These are phyloP conservation scores for Dothistroma pini DNA, from an alignment of 2,329 filamentous ascomycete genomes.

Conservation along the genomic window DNA sequence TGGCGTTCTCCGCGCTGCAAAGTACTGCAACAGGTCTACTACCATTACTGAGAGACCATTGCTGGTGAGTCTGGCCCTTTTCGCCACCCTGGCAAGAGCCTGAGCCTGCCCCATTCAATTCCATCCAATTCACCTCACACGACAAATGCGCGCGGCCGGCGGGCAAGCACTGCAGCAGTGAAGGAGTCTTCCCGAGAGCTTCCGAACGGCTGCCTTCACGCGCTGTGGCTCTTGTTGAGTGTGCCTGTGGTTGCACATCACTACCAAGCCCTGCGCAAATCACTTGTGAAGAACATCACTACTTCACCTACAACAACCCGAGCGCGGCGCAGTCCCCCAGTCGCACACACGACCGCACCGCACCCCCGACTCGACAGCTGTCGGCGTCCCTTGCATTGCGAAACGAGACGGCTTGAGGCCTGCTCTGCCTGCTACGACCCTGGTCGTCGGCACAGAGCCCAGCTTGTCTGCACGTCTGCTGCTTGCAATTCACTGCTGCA, in stretches of 20 bases:
- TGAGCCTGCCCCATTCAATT: neutral
- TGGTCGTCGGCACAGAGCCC: slow-evolving; percentile 5
- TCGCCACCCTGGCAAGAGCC: neutral
- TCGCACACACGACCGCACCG: neutral
- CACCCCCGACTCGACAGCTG: neutral
- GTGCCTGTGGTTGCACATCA: neutral
- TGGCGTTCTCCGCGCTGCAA: neutral
- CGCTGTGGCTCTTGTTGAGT: neutral
- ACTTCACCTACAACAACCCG: neutral
- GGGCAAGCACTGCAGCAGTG: neutral
- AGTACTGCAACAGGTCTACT: neutral
- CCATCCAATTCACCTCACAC: neutral
- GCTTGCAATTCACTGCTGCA: neutral
- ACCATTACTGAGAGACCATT: neutral
- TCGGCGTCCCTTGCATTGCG: neutral
- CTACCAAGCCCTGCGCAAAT: neutral
- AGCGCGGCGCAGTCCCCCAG: neutral
- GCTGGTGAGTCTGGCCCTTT: slow-evolving; percentile 6
- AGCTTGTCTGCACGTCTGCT: neutral
- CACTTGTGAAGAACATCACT: neutral
- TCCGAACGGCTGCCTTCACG: neutral
- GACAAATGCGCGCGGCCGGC: neutral
- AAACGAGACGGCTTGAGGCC: neutral
- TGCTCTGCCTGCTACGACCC: slow-evolving; percentile 3
- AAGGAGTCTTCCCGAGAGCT: neutral